Evolutionary conservation across 225 moss, liverwort and hornwort species (phyloP).

Genomic region (Lunularia cruciata): DNA sequence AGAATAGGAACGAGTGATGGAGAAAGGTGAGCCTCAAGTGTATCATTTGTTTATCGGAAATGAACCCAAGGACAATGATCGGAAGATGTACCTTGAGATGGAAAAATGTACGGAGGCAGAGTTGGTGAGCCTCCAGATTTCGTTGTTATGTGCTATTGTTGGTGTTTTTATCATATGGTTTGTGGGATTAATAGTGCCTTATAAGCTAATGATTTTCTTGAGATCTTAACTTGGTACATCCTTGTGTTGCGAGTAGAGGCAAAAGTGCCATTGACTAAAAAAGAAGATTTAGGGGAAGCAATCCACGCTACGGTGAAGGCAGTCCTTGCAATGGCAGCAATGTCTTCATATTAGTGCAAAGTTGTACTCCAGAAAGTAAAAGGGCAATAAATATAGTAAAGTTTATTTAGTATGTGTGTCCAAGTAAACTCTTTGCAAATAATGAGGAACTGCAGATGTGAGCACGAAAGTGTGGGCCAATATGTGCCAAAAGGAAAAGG

Average conservation of each 20-base stretch:
- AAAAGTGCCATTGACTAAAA: slow-evolving; percentile 64
- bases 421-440: no score
- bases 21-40: slow-evolving; percentile 28
- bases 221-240: not conserved
- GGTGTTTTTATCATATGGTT: not conserved
- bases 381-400: no score
- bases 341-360: slow-evolving; percentile 72
- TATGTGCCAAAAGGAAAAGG: slow-evolving; percentile 97
- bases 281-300: slow-evolving; percentile 67
- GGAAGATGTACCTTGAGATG: slow-evolving; percentile 65
- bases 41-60: slow-evolving; percentile 69
- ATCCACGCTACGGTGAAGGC: slow-evolving; percentile 79
- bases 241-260: slow-evolving; percentile 51
- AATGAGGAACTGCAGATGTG: no score
- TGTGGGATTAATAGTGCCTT: not conserved
- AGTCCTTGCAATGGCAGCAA: slow-evolving; percentile 62
- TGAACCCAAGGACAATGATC: slow-evolving; percentile 41
- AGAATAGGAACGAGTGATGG: slow-evolving; percentile 12
- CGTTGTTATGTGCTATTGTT: not conserved
- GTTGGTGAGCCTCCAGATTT: slow-evolving; percentile 44
- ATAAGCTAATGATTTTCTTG: not conserved
- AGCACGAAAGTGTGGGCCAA: no score
- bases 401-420: no score
- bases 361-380: slow-evolving; percentile 69
- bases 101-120: slow-evolving; percentile 69